Evolutionary conservation across 257 asterid genomes (phyloP), one percentile per base, ranked within the genome.

Genomic region (Nicotiana paniculata): DNA sequence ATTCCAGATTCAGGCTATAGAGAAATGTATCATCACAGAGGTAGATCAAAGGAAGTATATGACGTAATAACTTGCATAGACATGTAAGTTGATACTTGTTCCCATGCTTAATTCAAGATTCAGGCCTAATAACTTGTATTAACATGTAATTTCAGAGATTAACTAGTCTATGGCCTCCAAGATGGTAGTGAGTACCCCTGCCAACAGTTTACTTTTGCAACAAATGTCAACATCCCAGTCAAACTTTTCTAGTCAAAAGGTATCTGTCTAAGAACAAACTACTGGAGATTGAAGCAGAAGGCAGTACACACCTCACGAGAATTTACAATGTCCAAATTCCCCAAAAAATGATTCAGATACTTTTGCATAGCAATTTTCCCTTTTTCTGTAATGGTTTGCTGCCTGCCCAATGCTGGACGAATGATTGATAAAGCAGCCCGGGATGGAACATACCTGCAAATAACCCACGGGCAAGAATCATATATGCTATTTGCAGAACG

Each of bases 351-450:
- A 86, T 88, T 93, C 86, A 95, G 91, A 89, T 93, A 95, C 81
- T 94, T 95, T 91, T 95, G 99, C 98, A 95, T 93, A 65, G 97
- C 98, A 84, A 85, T 81, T 90, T 92, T 95, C 84, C 96, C 99
- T 83, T 86, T 93, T 37, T 92, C 97, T 59, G 95, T 85, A 80
- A 91, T 86, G 18, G 88, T 85, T 77, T 89, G 95, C 83, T 90
- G 97, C 87, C 85, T 89, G 88, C 99, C 92, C 79, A 93, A 88
- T 72, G 98, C 83, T 66, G 98, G 98, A 30, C 97, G 96, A 92
- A 95, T 93, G 85, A 95, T 86, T 53, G 98, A 84, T 39, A 95
- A 89, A 82, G 92, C 98, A 83, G 98, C 98, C 81, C 91, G 91
- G 69, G 99, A 88, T 67, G 99, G 97, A 78, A 95, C 88, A 85